These are phyloP conservation scores for Kwoniella pini DNA, from an alignment of 768 basidiomycete species.

Conservation along the genomic window DNA sequence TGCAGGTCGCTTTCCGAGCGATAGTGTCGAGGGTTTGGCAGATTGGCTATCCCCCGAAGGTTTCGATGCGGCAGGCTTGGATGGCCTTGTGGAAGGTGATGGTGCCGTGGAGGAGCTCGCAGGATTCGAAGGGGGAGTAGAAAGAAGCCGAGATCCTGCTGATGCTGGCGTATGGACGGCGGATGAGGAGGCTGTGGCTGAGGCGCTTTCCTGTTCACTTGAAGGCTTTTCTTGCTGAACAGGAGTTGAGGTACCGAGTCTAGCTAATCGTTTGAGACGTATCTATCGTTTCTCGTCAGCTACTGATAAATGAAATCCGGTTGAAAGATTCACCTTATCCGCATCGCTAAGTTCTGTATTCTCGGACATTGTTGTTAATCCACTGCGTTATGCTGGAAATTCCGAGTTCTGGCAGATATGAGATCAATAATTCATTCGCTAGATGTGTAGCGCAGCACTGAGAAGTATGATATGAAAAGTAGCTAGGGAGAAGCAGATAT, in stretches of 20 bases:
- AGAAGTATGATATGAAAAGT: neutral
- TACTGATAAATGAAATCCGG: neutral
- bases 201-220: slow-evolving; percentile 40
- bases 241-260: slow-evolving; percentile 59
- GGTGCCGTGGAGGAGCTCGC: slow-evolving; percentile 3
- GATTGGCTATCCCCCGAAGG: slow-evolving; percentile 15
- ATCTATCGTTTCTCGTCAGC: slow-evolving; percentile 61
- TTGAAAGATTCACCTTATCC: slow-evolving; percentile 37
- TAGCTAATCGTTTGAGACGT: slow-evolving; percentile 85
- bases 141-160: slow-evolving; percentile 26
- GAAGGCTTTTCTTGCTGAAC: slow-evolving; percentile 35
- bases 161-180: slow-evolving; percentile 17
- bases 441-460: too few species aligned
- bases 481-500: neutral
- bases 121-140: slow-evolving; percentile 10
- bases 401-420: too few species aligned
- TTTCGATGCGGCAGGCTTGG: neutral
- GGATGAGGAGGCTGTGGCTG: slow-evolving; percentile 10
- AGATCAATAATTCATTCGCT: too few species aligned
- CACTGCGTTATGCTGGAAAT: too few species aligned
- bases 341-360: slow-evolving; percentile 33
- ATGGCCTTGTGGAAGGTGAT: slow-evolving; percentile 5
- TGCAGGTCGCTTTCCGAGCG: slow-evolving; percentile 22
- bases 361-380: slow-evolving; percentile 25
- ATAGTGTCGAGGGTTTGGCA: slow-evolving; percentile 4